phyloP scores from a whole-genome alignment of 345 rosid species.

The Eucalyptus dawsonii region DNA sequence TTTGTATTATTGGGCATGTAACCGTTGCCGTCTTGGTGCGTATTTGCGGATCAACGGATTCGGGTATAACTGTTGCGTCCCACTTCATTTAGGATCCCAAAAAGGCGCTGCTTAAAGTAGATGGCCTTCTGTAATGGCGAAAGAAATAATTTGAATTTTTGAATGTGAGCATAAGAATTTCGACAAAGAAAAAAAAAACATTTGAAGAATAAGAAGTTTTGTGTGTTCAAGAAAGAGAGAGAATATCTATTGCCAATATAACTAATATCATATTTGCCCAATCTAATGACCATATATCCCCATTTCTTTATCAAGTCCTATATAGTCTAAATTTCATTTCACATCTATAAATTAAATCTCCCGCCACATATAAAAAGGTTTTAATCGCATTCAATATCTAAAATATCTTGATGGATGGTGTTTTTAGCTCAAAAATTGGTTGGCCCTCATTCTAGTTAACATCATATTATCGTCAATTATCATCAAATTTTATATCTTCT shows the following conservation, averaged over 20 bases:
- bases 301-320: neutral
- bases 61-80: too few species aligned
- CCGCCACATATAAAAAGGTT: too few species aligned
- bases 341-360: neutral
- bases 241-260: too few species aligned
- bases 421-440: neutral
- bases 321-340: neutral
- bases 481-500: neutral
- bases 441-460: too few species aligned
- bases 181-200: too few species aligned
- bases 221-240: too few species aligned
- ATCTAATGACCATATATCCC: neutral
- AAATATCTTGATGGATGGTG: neutral
- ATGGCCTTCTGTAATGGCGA: neutral
- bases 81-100: neutral
- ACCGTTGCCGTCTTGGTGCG: neutral
- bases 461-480: too few species aligned
- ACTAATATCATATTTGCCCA: neutral
- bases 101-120: neutral
- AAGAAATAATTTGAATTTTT: too few species aligned
- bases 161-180: neutral
- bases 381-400: too few species aligned
- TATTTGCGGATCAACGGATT: neutral
- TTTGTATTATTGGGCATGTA: neutral
- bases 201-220: neutral